Percentiles rank a stretch among this genome's conserved stretches.
These are phyloP conservation scores for Lycium ferocissimum DNA, from an alignment of 257 asterid genomes.

Conservation along the genomic window DNA sequence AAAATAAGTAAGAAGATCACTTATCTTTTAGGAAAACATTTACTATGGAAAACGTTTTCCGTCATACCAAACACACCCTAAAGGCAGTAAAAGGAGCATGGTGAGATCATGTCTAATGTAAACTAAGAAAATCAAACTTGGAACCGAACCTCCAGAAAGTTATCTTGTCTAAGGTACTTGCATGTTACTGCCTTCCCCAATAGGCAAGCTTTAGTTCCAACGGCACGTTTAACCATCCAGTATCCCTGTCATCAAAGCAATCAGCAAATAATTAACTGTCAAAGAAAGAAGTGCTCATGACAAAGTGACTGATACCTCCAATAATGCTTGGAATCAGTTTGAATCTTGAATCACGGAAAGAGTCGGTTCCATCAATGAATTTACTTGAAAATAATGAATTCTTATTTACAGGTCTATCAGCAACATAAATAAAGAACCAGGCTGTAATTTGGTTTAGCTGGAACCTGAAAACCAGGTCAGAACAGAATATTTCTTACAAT, in stretches of 20 bases:
- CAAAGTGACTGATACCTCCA: constrained; percentile 60
- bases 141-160: constrained; percentile 88
- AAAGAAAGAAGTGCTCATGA: constrained; percentile 16
- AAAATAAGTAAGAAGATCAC: no score
- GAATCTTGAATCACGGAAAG: constrained; percentile 93
- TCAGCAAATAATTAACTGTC: neutral
- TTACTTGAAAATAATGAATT: constrained; percentile 78
- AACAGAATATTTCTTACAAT: constrained; percentile 22
- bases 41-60: neutral
- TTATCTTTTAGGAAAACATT: no score
- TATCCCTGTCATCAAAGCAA: constrained; percentile 63
- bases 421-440: constrained; percentile 90
- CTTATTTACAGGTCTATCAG: constrained; percentile 83
- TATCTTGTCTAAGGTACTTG: constrained; percentile 89
- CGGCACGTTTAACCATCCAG: constrained; percentile 99
- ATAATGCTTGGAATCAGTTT: constrained; percentile 97
- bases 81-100: neutral
- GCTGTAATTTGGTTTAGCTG: constrained; percentile 96
- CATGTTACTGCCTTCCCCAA: constrained; percentile 97
- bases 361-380: constrained; percentile 85
- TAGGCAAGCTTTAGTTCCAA: constrained; percentile 96
- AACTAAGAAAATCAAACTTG: constrained; percentile 6
- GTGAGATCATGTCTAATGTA: neutral
- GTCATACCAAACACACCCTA: neutral
- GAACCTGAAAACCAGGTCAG: constrained; percentile 71